Evolutionary conservation across 2,329 filamentous ascomycete genomes (phyloP).

Genomic region (Paracamarosporium sp.): DNA sequence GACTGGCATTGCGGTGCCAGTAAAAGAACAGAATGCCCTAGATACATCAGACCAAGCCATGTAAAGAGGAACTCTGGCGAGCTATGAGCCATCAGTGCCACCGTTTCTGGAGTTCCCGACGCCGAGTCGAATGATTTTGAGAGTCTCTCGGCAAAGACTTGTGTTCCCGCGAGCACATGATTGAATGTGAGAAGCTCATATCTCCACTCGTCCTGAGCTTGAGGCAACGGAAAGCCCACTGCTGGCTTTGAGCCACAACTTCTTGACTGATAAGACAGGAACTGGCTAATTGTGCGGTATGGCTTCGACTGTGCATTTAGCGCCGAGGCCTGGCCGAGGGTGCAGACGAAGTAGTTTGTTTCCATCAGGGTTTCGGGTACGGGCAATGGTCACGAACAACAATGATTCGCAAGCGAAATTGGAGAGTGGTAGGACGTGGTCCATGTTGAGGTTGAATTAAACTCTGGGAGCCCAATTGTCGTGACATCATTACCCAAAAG

Average conservation of each 20-base stretch:
- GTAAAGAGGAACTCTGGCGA: slow-evolving; percentile 64
- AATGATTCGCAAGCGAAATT: background rate
- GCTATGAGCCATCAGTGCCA: slow-evolving; percentile 64
- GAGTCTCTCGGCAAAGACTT: slow-evolving; percentile 44
- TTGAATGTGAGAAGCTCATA: slow-evolving; percentile 45
- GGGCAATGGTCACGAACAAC: background rate
- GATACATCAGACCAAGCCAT: slow-evolving; percentile 65
- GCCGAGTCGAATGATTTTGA: slow-evolving; percentile 18
- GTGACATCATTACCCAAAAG: slow-evolving; percentile 5
- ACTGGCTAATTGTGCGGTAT: slow-evolving; percentile 56
- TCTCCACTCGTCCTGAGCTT: slow-evolving; percentile 25
- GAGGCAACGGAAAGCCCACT: slow-evolving; percentile 57
- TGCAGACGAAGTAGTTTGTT: slow-evolving; percentile 67
- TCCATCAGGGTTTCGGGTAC: slow-evolving; percentile 22
- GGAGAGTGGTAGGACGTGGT: background rate
- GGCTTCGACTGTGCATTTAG: slow-evolving; percentile 44
- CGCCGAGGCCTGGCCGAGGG: slow-evolving; percentile 61
- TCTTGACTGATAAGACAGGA: slow-evolving; percentile 58
- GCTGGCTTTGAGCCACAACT: slow-evolving; percentile 51
- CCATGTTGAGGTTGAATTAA: background rate
- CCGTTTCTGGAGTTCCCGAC: slow-evolving; percentile 34
- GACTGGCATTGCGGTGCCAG: slow-evolving; percentile 60
- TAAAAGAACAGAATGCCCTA: slow-evolving; percentile 63
- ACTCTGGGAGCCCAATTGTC: background rate
- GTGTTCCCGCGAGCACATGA: slow-evolving; percentile 43